Conservation (phyloP, 495 filamentous ascomycete genomes). For the Cercophora scortea region DNA sequence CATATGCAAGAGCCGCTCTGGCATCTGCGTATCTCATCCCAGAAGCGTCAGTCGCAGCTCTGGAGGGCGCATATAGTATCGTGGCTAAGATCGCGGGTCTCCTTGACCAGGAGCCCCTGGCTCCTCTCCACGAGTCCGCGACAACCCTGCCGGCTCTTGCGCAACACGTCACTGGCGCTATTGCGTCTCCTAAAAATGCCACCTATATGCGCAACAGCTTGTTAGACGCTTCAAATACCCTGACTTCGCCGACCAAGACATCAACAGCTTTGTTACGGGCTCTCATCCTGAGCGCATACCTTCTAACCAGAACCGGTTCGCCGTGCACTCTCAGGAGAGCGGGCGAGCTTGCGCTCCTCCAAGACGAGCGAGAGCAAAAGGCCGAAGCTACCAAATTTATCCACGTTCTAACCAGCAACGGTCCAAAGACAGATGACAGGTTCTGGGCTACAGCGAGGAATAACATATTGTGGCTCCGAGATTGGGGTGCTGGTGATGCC, state of each 20-base stretch:
- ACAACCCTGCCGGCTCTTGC: conserved; percentile 34
- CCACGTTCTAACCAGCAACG: conserved; percentile 39
- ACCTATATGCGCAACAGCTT: conserved; percentile 46
- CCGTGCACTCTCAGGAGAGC: conserved; percentile 51
- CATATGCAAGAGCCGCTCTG: conserved; percentile 66
- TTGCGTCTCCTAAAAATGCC: conserved; percentile 31
- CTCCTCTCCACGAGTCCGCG: conserved; percentile 35
- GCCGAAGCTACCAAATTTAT: conserved; percentile 56
- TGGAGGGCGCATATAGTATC: conserved; percentile 57
- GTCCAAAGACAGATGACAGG: conserved; percentile 50
- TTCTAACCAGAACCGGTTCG: conserved; percentile 54
- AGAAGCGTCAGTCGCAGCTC: conserved; percentile 47
- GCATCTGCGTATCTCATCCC: conserved; percentile 65
- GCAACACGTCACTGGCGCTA: conserved; percentile 16
- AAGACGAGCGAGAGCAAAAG: conserved; percentile 58
- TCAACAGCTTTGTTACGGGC: conserved; percentile 59
- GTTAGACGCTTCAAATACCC: conserved; percentile 51
- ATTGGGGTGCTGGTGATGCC: conserved; percentile 57
- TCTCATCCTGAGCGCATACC: conserved; percentile 58
- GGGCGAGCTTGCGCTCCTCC: conserved; percentile 50
- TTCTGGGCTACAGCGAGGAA: conserved; percentile 60
- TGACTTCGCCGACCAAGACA: conserved; percentile 57
- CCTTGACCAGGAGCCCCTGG: conserved; percentile 48
- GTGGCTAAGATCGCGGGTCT: conserved; percentile 51
- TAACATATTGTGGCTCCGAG: conserved; percentile 72